Conservation (phyloP, 352 stramenopile species). For the Pythium sp. region DNA sequence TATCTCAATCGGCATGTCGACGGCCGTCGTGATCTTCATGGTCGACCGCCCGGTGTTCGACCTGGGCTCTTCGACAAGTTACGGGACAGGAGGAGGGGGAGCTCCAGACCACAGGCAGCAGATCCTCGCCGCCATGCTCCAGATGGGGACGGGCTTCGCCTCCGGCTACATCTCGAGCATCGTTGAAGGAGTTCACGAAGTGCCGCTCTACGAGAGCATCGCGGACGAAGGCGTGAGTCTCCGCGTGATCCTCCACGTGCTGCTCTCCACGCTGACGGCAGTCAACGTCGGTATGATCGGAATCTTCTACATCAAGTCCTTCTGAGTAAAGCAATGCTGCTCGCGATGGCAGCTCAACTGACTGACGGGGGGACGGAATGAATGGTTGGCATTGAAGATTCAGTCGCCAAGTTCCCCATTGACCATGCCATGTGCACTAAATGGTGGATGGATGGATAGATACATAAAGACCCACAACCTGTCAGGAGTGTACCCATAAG, state of each 20-base stretch:
- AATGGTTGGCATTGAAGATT: too few species aligned
- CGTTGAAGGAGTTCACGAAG: conserved; percentile 35
- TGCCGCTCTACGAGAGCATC: conserved; percentile 36
- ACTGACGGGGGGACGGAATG: too few species aligned
- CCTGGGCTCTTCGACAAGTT: neutral
- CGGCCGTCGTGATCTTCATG: conserved; percentile 24
- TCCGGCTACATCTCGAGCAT: conserved; percentile 35
- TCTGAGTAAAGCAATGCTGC: too few species aligned
- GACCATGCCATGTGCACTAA: too few species aligned
- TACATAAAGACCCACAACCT: too few species aligned
- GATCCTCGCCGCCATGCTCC: conserved; percentile 15
- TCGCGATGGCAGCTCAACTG: too few species aligned
- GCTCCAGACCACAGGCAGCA: neutral
- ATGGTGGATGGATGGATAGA: too few species aligned
- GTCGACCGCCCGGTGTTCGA: conserved; percentile 25
- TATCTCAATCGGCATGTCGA: conserved; percentile 38
- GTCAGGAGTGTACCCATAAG: too few species aligned
- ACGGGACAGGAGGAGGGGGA: neutral
- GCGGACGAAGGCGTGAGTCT: conserved; percentile 25
- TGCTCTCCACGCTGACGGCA: conserved; percentile 23
- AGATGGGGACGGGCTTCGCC: conserved; percentile 22
- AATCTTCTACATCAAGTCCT: conserved; percentile 12
- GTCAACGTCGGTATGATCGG: conserved; percentile 29
- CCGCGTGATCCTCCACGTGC: conserved; percentile 22
- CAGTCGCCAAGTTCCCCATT: too few species aligned